phyloP scores from a whole-genome alignment of 2,329 filamentous ascomycete genomes.

The Microsporum canis region DNA sequence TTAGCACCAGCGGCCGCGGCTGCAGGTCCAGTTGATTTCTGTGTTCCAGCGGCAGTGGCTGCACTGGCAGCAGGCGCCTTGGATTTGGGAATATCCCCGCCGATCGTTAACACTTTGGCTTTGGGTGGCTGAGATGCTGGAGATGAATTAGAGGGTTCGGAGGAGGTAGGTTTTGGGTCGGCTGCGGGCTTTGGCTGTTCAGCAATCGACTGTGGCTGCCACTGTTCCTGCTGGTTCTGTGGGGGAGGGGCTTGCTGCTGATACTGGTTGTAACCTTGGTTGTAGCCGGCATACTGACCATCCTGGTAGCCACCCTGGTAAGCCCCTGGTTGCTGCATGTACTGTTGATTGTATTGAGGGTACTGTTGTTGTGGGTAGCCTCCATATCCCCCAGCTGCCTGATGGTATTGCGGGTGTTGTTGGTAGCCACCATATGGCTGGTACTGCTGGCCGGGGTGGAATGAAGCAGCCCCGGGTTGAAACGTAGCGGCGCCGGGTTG shows the following conservation, averaged over 20 bases:
- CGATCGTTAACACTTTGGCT: slow-evolving; percentile 51
- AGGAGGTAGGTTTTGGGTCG: slow-evolving; percentile 30
- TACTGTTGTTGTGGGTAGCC: slow-evolving; percentile 40
- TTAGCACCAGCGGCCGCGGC: slow-evolving; percentile 57
- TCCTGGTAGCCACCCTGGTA: slow-evolving; percentile 16
- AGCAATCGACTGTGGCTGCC: slow-evolving; percentile 17
- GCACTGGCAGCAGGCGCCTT: slow-evolving; percentile 65
- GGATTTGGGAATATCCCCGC: slow-evolving; percentile 48
- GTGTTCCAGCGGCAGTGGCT: slow-evolving; percentile 29
- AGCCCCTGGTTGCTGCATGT: slow-evolving; percentile 38
- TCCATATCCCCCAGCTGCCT: slow-evolving; percentile 41
- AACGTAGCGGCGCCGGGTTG: slow-evolving; percentile 56
- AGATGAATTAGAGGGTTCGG: slow-evolving; percentile 38
- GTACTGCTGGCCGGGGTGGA: slow-evolving; percentile 61
- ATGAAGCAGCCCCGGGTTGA: slow-evolving; percentile 58
- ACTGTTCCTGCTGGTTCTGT: slow-evolving; percentile 38
- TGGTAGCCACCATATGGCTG: slow-evolving; percentile 47
- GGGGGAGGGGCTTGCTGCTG: slow-evolving; percentile 30
- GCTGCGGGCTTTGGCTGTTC: slow-evolving; percentile 11
- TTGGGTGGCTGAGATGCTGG: slow-evolving; percentile 37
- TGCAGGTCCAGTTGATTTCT: slow-evolving; percentile 43
- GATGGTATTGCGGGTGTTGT: slow-evolving; percentile 38
- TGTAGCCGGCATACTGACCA: background rate
- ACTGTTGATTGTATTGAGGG: slow-evolving; percentile 23
- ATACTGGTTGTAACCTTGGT: slow-evolving; percentile 31